Base-by-base conservation (phyloP, 2,329 filamentous ascomycete genomes). In the Didymella arachidicola region DNA sequence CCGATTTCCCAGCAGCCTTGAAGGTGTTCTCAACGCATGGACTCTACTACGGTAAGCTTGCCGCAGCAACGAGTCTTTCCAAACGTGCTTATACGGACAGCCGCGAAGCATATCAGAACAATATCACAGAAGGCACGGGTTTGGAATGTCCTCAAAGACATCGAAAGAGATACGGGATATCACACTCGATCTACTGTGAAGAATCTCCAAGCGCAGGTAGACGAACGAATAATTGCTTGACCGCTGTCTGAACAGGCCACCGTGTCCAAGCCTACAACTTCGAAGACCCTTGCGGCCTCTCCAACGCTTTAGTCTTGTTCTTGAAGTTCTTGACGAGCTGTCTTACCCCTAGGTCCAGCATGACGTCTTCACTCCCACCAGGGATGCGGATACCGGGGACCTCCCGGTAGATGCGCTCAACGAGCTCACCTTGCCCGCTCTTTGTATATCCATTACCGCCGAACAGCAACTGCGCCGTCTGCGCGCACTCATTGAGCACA, bases 381-480 rank as follows among this genome's bases (percentile, higher is more conserved):
- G 87, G 87, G 43, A 90, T 87, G 16, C 75, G 62, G 1, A 83
- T 80, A 1, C 84, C 86, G 1, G 86, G 85, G 0, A 89, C 86
- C 68, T 90, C 87, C 25, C 87, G 81, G 65, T 85, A 86, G 41
- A 89, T 86, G 85, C 88, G 85, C 74, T 92, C 89, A 30, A 86
- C 83, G 62, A 91, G 78, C 75, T 91, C 89, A 19, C 90, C 90
- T 73, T 89, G 86, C 0, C 90, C 90, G 12, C 82, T 84, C 61
- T 83, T 83, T 0, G 89, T 91, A 66, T 86, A 91, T 0, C 89
- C 90, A 70, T 89, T 90, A 2, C 90, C 90, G 3, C 90, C 90
- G 72, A 92, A 92, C 25, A 93, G 75, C 54, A 92, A 74, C 45
- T 91, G 84, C 0, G 89, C 88, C 53, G 83, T 86, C 66, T 88